These are phyloP conservation scores for Daldinia sp. DNA, from an alignment of 2,329 filamentous ascomycete genomes.

Conservation along the genomic window DNA sequence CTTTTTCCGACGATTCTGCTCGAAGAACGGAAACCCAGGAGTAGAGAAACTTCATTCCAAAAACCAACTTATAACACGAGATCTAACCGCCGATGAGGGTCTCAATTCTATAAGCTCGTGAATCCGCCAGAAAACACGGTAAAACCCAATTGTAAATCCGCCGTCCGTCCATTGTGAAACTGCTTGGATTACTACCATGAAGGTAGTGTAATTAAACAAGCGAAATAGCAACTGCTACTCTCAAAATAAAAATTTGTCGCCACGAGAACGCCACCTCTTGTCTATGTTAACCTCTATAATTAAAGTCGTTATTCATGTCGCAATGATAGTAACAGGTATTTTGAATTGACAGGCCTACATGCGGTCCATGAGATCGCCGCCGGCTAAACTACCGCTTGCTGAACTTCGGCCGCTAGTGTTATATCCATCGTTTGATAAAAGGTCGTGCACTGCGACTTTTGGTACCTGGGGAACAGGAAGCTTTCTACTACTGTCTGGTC, in stretches of 20 bases:
- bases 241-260: constrained; percentile 33
- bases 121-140: constrained; percentile 39
- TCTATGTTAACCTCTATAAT: constrained; percentile 52
- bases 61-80: constrained; percentile 43
- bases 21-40: constrained; percentile 30
- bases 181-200: constrained; percentile 35
- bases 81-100: constrained; percentile 50
- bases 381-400: constrained; percentile 80
- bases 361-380: constrained; percentile 74
- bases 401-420: constrained; percentile 82
- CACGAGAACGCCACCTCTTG: constrained; percentile 47
- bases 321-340: constrained; percentile 30
- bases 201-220: constrained; percentile 46
- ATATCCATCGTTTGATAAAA: constrained; percentile 74
- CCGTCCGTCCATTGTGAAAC: constrained; percentile 28
- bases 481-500: constrained; percentile 87
- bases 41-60: constrained; percentile 35
- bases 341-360: constrained; percentile 50
- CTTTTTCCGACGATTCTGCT: constrained; percentile 27
- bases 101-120: constrained; percentile 50
- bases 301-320: constrained; percentile 51
- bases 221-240: constrained; percentile 29
- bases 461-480: constrained; percentile 91
- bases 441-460: constrained; percentile 87
- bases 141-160: constrained; percentile 33